Evolutionary conservation across 2,329 filamentous ascomycete genomes (phyloP), one percentile per base, ranked within the genome.

Genomic region (Rhinocladiella mackenziei): DNA sequence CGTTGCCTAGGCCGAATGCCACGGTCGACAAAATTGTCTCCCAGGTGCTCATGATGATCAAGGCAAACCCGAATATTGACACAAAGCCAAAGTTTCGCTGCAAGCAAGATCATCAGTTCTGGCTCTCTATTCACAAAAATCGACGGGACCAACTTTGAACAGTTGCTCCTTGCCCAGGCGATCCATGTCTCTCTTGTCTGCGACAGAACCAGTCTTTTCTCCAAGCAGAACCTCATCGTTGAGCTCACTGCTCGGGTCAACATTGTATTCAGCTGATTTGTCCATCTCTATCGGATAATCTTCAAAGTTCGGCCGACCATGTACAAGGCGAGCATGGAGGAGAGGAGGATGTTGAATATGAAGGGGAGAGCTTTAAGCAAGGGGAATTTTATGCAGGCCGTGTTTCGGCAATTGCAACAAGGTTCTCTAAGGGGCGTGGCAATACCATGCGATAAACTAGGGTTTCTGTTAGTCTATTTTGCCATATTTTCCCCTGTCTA

Each of bases 81-180:
- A 70, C 54, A 43, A 69, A 70, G 20, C 62, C 59, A 57, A 72
- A 72, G 41, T 70, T 70, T 51, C 68, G 60, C 68, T 71, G 42
- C 25, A 22, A 28, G 46, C 29, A 29, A 40, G 14, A 22, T 32
- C 15, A 25, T 14, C 3, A 15, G 23, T 29, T 29, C 20, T 23
- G 34, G 10, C 29, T 17, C 18, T 5, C 18, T 37, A 14, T 9
- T 4, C 13, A 14, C 29, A 19, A 29, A 32, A 14, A 7, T 5
- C 5, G n/a, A 14, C 9, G 6, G 13, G 19, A 28, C 52, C 39
- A 52, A 64, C 66, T 41, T 65, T 58, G 17, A 68, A 51, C 19
- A 66, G 62, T 39, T 68, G 65, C 13, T 60, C 58, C 51, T 66
- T 61, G n/a, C 65, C 65, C 45, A 68, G 19, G 5, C 45, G 45